Evolutionary conservation across 768 basidiomycete genomes (phyloP), one percentile per base, ranked within the genome.

Genomic region (Amanita pallidorosea): DNA sequence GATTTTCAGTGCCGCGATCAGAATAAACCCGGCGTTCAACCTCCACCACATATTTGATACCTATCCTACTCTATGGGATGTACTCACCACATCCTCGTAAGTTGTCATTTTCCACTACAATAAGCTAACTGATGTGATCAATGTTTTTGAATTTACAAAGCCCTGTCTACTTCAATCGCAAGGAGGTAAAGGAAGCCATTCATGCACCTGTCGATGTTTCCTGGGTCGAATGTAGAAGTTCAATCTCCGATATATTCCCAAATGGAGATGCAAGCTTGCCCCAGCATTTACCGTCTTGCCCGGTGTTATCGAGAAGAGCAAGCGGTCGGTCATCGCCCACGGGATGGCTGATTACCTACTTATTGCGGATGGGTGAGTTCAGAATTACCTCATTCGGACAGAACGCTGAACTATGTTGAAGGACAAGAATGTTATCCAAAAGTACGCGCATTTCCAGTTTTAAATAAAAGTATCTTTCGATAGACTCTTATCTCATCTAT

Each of bases 11-110:
- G 81, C 75, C 0, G 77, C 87, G 0, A 54, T 85, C n/a, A 47
- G 64, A 3, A 65, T 84, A 55, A 88, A 88, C 57, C 87, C 86
- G 0, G 85, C 81, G 0, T 89, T 88, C 67, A 73, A 88, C 56
- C 72, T 86, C 6, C 88, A 88, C 60, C 76, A 81, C 18, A 84
- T 88, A 49, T 84, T 85, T 63, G 85, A 87, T 59, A 84, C 78
- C 55, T 85, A 69, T 63, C 86, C 85, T 0, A 70, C 83, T 36
- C 67, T 82, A 11, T 88, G 83, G 85, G 85, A 88, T 54, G 83
- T 87, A 4, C 80, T 88, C 29, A 85, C 84, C 29, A 85, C 84
- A 15, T 86, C 83, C 73, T 85, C 85, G 79, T 85, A 57, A 33
- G 78, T 31, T 61, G 2, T 6, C 9, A 27, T 8, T 25, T 31